These are phyloP conservation scores for Aspergillus indologenus DNA, from an alignment of 495 filamentous ascomycete species.

Conservation along the genomic window DNA sequence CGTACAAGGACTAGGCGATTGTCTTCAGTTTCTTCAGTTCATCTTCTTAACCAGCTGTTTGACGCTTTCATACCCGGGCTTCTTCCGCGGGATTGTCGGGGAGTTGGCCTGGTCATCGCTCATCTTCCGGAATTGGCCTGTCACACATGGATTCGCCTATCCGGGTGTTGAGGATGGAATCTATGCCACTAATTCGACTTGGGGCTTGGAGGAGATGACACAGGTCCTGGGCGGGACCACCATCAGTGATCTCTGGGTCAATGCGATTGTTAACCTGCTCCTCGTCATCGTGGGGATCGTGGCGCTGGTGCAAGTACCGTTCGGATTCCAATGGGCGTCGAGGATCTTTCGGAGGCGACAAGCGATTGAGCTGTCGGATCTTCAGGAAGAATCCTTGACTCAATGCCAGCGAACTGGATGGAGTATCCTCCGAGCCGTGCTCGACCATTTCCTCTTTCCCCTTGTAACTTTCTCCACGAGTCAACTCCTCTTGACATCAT, in stretches of 20 bases:
- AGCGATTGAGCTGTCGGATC: background rate
- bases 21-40: constrained; percentile 21
- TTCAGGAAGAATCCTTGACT: constrained; percentile 1
- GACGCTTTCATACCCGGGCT: constrained; percentile 17
- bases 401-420: constrained; percentile 14
- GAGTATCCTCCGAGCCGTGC: constrained; percentile 13
- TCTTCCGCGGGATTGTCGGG: constrained; percentile 10
- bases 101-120: constrained; percentile 19
- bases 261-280: constrained; percentile 16
- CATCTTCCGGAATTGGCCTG: constrained; percentile 16
- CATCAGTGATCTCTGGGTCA: constrained; percentile 17
- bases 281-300: constrained; percentile 8
- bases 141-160: constrained; percentile 17
- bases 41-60: constrained; percentile 19
- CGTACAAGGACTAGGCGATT: constrained; percentile 11
- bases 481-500: constrained; percentile 7
- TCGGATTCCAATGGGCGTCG: constrained; percentile 4
- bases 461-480: constrained; percentile 14
- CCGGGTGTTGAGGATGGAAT: constrained; percentile 14
- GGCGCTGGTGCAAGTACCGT: constrained; percentile 7
- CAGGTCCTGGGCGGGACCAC: constrained; percentile 15
- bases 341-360: background rate
- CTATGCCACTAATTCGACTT: constrained; percentile 11
- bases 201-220: constrained; percentile 16
- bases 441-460: constrained; percentile 15